These are phyloP conservation scores for Silene latifolia DNA, from an alignment of 148 eudicot species.

Conservation along the genomic window DNA sequence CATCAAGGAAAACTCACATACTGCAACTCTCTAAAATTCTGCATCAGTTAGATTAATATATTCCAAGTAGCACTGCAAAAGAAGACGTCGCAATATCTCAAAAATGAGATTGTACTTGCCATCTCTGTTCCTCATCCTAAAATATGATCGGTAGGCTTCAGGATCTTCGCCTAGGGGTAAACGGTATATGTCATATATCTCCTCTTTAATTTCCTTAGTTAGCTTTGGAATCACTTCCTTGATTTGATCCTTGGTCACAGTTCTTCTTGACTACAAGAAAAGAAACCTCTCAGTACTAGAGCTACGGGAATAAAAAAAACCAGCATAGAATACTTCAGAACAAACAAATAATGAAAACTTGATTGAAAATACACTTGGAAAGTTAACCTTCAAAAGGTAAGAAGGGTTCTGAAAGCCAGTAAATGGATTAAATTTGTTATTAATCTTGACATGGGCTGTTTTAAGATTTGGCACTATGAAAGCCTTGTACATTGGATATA, in stretches of 20 bases:
- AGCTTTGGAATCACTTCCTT: constrained; percentile 65
- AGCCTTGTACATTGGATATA: constrained; percentile 98
- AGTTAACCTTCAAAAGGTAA: constrained; percentile 77
- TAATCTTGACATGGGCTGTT: constrained; percentile 88
- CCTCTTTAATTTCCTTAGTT: constrained; percentile 64
- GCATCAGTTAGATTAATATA: background rate
- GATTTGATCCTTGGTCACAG: constrained; percentile 63
- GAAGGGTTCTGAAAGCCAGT: constrained; percentile 91
- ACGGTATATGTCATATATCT: constrained; percentile 94
- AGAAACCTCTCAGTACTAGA: constrained; percentile 42
- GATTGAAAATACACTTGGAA: background rate
- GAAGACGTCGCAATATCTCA: constrained; percentile 50
- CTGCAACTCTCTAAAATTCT: background rate
- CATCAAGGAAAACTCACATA: background rate
- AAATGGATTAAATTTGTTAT: constrained; percentile 87
- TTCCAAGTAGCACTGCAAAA: background rate
- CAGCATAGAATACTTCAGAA: constrained; percentile 16
- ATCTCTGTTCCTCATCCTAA: constrained; percentile 96
- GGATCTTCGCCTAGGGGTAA: constrained; percentile 98
- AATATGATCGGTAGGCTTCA: constrained; percentile 90
- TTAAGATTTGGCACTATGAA: constrained; percentile 91
- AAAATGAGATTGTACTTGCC: constrained; percentile 97
- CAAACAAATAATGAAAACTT: background rate
- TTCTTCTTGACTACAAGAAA: constrained; percentile 65
- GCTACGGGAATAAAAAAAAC: constrained; percentile 16